phyloP scores from a whole-genome alignment of 2,329 filamentous ascomycete genomes.

The Magnaporthiopsis rhizophila region DNA sequence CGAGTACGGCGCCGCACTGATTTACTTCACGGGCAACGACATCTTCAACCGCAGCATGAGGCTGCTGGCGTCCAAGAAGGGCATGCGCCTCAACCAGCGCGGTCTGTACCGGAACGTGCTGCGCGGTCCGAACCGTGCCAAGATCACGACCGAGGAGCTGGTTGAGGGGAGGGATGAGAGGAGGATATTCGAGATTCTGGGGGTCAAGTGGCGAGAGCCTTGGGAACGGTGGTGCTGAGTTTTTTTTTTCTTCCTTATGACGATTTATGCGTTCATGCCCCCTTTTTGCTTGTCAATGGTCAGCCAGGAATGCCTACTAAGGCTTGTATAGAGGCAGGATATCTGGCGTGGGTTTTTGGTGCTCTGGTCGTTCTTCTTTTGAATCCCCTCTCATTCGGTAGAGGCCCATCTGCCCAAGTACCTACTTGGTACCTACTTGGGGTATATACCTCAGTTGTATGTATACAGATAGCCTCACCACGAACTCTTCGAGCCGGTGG shows the following conservation, averaged over 20 bases:
- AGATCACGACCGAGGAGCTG: conserved; percentile 58
- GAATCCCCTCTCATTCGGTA: no score
- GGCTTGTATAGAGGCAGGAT: neutral
- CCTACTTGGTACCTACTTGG: no score
- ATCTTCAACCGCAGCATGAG: conserved; percentile 87
- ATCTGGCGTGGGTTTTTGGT: neutral
- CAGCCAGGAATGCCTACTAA: neutral
- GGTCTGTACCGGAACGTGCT: conserved; percentile 69
- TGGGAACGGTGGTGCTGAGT: conserved; percentile 65
- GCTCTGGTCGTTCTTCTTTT: no score
- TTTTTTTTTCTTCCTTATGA: neutral
- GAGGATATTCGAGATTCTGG: conserved; percentile 72
- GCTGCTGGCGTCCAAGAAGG: conserved; percentile 65
- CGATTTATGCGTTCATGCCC: neutral
- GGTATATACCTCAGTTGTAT: no score
- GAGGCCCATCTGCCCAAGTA: no score
- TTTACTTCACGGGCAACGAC: conserved; percentile 96
- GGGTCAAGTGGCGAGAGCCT: conserved; percentile 77
- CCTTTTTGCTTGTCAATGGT: neutral
- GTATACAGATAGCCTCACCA: no score
- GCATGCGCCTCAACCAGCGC: conserved; percentile 77
- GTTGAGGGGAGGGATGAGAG: conserved; percentile 69
- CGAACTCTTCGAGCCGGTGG: no score
- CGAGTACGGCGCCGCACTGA: conserved; percentile 73
- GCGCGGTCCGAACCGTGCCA: conserved; percentile 47